These are phyloP conservation scores for Diplodia seriata DNA, from an alignment of 2,329 filamentous ascomycete genomes.

Conservation along the genomic window DNA sequence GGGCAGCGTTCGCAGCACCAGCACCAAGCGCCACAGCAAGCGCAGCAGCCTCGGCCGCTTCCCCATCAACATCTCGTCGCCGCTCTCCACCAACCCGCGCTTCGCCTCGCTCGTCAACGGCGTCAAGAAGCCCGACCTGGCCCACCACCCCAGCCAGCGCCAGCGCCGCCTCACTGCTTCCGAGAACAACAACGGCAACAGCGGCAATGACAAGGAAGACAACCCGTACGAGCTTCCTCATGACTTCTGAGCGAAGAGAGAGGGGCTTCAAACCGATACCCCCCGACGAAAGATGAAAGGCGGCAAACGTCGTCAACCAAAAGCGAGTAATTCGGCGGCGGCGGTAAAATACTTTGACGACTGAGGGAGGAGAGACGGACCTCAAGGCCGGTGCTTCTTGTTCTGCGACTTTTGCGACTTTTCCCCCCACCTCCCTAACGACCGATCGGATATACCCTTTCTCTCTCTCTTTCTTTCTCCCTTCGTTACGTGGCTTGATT, in stretches of 20 bases:
- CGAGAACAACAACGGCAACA: no score
- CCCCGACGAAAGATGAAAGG: background rate
- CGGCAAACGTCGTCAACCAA: background rate
- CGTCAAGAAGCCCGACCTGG: slow-evolving; percentile 57
- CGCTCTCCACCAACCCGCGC: slow-evolving; percentile 56
- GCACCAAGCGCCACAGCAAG: slow-evolving; percentile 45
- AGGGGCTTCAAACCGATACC: no score
- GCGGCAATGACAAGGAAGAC: background rate
- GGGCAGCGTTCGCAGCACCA: slow-evolving; percentile 36
- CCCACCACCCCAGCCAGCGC: slow-evolving; percentile 58
- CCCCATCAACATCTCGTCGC: slow-evolving; percentile 62
- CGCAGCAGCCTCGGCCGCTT: slow-evolving; percentile 50
- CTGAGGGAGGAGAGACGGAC: background rate
- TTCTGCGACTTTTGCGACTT: background rate
- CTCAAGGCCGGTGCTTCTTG: background rate
- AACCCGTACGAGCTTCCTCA: slow-evolving; percentile 32
- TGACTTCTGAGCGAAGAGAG: slow-evolving; percentile 11
- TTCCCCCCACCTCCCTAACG: background rate
- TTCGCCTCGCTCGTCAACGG: slow-evolving; percentile 57
- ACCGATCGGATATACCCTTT: slow-evolving; percentile 22
- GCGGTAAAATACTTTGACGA: background rate
- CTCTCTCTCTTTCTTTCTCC: background rate
- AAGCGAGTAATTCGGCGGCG: background rate
- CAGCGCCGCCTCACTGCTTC: background rate
- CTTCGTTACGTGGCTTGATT: background rate